These are phyloP conservation scores for Termitomyces sp. DNA, from an alignment of 768 basidiomycete species.

Conservation along the genomic window DNA sequence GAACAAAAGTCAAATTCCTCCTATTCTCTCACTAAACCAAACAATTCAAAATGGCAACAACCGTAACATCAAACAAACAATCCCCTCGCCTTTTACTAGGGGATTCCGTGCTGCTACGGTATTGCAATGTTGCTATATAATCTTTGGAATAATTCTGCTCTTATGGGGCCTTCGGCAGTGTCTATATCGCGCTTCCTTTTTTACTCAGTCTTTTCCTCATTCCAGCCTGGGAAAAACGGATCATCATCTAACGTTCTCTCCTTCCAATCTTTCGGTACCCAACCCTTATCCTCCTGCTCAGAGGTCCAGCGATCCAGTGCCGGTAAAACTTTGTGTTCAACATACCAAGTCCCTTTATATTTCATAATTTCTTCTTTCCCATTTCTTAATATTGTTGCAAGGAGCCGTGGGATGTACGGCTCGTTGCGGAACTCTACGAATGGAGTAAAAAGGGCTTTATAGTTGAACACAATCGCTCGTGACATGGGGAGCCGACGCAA, in stretches of 20 bases:
- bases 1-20: constrained; percentile 14
- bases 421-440: constrained; percentile 36
- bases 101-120: constrained; percentile 24
- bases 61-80: constrained; percentile 22
- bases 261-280: constrained; percentile 44
- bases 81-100: constrained; percentile 30
- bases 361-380: constrained; percentile 32
- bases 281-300: constrained; percentile 44
- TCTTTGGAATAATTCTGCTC: constrained; percentile 16
- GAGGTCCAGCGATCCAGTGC: constrained; percentile 39
- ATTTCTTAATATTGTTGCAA: constrained; percentile 38
- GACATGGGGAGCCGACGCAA: constrained; percentile 44
- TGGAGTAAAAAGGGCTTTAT: constrained; percentile 49
- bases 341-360: constrained; percentile 38
- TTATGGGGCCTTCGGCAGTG: constrained; percentile 1
- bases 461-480: constrained; percentile 47
- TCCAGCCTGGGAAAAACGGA: constrained; percentile 48
- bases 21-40: neutral
- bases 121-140: constrained; percentile 16
- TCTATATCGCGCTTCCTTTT: neutral
- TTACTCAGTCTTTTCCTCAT: constrained; percentile 7
- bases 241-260: constrained; percentile 45
- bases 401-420: constrained; percentile 41
- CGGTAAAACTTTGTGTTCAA: constrained; percentile 40
- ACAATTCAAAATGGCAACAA: no score